These are phyloP conservation scores for Gremmenia infestans DNA, from an alignment of 2,329 filamentous ascomycete species.

Conservation along the genomic window DNA sequence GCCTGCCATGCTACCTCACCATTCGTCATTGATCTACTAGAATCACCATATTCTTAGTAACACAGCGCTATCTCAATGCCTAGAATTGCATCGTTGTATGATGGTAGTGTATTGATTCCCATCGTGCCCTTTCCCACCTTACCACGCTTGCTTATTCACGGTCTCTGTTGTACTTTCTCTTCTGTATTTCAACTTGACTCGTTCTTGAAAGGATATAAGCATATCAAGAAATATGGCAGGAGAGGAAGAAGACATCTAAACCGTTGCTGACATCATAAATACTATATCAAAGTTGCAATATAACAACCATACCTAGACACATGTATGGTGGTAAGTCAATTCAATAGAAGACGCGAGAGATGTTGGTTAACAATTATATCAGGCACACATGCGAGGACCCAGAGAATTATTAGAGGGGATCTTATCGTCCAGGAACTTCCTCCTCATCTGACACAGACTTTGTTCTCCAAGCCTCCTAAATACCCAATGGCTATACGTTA, in stretches of 20 bases:
- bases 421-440: conserved; percentile 40
- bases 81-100: not conserved
- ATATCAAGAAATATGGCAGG: conserved; percentile 13
- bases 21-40: conserved; percentile 2
- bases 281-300: conserved; percentile 40
- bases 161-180: not conserved
- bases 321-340: conserved; percentile 26
- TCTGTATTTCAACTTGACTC: not conserved
- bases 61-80: not conserved
- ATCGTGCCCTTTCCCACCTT: not conserved
- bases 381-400: conserved; percentile 43
- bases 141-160: not conserved
- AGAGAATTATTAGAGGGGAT: conserved; percentile 44
- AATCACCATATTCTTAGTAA: not conserved
- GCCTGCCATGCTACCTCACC: not conserved
- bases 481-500: conserved; percentile 35
- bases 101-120: not conserved
- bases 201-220: not conserved
- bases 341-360: not conserved
- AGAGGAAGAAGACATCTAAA: conserved; percentile 41
- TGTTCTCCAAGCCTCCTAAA: conserved; percentile 31
- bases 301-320: conserved; percentile 35
- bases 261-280: conserved; percentile 42
- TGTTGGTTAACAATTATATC: not conserved
- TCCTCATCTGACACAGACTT: conserved; percentile 38